A percentile compares a stretch with the other conserved stretches of the same genome.
Evolutionary conservation across 1,139 yeast genomes (phyloP).

Genomic region (Yamadazyma friedrichii): DNA sequence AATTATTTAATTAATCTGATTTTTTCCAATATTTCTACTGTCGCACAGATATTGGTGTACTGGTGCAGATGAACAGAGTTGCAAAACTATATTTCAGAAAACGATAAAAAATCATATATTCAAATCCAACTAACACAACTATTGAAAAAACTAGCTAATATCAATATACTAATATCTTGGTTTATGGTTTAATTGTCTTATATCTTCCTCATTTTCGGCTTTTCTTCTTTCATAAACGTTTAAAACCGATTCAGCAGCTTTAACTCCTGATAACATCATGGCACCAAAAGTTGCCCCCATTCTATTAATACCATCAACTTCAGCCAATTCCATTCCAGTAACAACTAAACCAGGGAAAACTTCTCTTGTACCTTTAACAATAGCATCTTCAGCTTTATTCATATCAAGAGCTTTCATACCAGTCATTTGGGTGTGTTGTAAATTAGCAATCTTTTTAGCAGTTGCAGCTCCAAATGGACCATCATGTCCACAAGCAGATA

Average conservation of each 20-base stretch:
- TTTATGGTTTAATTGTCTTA: conserved; percentile 10
- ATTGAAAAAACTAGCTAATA: too few relatives aligned
- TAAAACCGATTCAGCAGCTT: conserved; percentile 67
- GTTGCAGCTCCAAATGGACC: conserved; percentile 86
- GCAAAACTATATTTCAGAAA: too few relatives aligned
- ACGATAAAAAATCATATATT: too few relatives aligned
- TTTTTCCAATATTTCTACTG: too few relatives aligned
- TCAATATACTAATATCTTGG: conserved; percentile 1
- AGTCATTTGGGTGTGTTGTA: conserved; percentile 47
- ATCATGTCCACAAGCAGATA: conserved; percentile 79
- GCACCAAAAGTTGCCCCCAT: conserved; percentile 89
- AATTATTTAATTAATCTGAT: too few relatives aligned
- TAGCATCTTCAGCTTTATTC: conserved; percentile 76
- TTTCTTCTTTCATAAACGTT: conserved; percentile 50
- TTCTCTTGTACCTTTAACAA: conserved; percentile 69
- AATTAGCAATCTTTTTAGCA: conserved; percentile 47
- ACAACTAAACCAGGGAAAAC: conserved; percentile 71
- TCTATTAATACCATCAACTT: conserved; percentile 73
- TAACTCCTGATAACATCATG: conserved; percentile 74
- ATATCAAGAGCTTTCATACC: conserved; percentile 81
- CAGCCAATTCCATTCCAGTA: conserved; percentile 82
- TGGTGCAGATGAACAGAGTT: too few relatives aligned
- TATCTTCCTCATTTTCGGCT: conserved; percentile 31
- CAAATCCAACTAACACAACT: too few relatives aligned
- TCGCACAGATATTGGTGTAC: too few relatives aligned